Base-by-base conservation (phyloP, 352 stramenopile genomes). In the Pythium sukuiense region DNA sequence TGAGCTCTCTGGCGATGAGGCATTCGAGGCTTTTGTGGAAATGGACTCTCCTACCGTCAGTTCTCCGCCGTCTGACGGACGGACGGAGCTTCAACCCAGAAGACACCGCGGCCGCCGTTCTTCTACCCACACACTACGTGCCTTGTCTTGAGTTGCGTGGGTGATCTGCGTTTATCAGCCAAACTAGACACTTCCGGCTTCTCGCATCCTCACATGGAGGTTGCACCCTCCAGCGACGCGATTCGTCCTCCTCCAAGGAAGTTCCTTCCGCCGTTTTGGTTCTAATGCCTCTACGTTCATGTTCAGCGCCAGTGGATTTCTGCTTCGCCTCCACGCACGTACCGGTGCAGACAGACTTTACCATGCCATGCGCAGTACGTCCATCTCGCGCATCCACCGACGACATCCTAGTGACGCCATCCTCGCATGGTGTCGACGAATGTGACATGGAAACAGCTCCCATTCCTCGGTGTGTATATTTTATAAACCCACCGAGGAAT, bases 1-100 rank as follows among this genome's bases (percentile, higher is more conserved):
- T 55, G 48, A 55, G 48, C 24, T 32, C 48, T 55, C 48, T 55
- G 48, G 48, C 48, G 24, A 32, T 37, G 48, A 35, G 48, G 24
- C 48, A 18, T 55, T 50, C 43, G 48, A 35, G 24, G 24, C 48
- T 9, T 55, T 50, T n/a, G 18, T 50, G 43, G 43, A 50, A 50
- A 50, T 50, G 43, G 43, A 50, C 43, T 16, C 43, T 20, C 12
- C 12, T 50, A 50, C 43, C 18, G 43, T 50, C 14, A 50, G 43
- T 50, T 50, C 43, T 26, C 43, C 43, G 13, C 27, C 18, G 2
- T 50, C 43, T 8, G 43, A 50, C 27, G 18, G 43, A 50, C 43
- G 43, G 5, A 27, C 43, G 7, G 6, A 27, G 43, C 43, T 50
- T 50, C 43, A 50, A 50, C 43, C 43, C 18, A 50, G 43, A 50